These are phyloP conservation scores for Yamadazyma ubonensis DNA, from an alignment of 805 yeast genomes.

Conservation along the genomic window DNA sequence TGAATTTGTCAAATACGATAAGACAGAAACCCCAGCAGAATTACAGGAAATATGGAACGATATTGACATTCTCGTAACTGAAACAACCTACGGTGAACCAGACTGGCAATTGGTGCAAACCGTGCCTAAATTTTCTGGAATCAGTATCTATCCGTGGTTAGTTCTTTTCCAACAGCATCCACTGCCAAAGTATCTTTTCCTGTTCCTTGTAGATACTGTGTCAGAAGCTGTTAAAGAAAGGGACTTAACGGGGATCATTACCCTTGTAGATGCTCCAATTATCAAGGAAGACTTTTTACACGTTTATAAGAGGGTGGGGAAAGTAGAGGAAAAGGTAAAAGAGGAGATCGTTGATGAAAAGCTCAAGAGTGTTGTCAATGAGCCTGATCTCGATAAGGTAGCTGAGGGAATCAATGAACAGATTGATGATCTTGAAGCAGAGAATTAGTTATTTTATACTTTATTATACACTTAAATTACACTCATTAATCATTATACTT, in stretches of 20 bases:
- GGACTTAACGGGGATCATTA: not conserved
- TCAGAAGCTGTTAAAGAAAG: constrained; percentile 3
- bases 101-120: constrained; percentile 25
- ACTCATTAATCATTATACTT: constrained; percentile 1
- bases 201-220: not conserved
- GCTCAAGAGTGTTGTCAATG: constrained; percentile 4
- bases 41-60: constrained; percentile 30
- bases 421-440: constrained; percentile 21
- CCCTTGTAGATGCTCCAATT: constrained; percentile 21
- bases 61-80: constrained; percentile 27
- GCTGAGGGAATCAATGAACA: constrained; percentile 22
- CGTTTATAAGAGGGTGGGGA: constrained; percentile 27
- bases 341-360: constrained; percentile 6
- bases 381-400: constrained; percentile 19
- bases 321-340: constrained; percentile 3
- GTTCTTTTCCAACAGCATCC: constrained; percentile 9
- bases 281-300: constrained; percentile 23
- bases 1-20: constrained; percentile 56
- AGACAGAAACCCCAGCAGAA: constrained; percentile 52
- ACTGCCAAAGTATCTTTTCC: constrained; percentile 2
- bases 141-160: constrained; percentile 19
- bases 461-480: constrained; percentile 7
- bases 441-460: not conserved
- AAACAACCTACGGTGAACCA: constrained; percentile 11
- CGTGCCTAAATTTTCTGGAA: constrained; percentile 21